Evolutionary conservation across 495 filamentous ascomycete genomes (phyloP).

Genomic region (Xylaria telfairii): DNA sequence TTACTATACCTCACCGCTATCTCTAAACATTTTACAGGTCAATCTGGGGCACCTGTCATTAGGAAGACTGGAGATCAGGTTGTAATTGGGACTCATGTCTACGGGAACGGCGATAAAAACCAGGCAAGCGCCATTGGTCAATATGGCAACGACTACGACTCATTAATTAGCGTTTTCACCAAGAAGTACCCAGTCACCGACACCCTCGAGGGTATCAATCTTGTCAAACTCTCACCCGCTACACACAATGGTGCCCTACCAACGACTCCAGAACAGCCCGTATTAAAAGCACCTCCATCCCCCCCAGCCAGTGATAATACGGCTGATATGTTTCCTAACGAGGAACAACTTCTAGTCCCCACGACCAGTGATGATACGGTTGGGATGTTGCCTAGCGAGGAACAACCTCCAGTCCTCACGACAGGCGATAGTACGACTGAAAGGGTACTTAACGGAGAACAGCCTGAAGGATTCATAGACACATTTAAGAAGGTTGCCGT

Average conservation of each 20-base stretch:
- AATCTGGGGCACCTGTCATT: slow-evolving; percentile 46
- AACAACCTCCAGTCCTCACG: no score
- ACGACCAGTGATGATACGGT: not conserved
- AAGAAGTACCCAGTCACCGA: not conserved
- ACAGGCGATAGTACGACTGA: not conserved
- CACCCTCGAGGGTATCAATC: slow-evolving; percentile 20
- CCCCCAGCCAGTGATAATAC: not conserved
- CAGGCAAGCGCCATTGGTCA: slow-evolving; percentile 42
- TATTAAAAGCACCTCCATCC: not conserved
- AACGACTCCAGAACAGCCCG: not conserved
- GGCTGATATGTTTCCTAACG: not conserved
- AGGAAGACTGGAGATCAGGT: slow-evolving; percentile 26
- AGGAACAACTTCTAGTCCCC: no score
- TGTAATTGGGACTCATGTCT: slow-evolving; percentile 45
- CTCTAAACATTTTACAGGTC: slow-evolving; percentile 30
- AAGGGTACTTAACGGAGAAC: not conserved
- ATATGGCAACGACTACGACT: slow-evolving; percentile 39
- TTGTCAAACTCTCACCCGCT: slow-evolving; percentile 25
- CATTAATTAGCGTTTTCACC: slow-evolving; percentile 32
- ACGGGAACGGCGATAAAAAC: slow-evolving; percentile 39
- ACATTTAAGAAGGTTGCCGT: not conserved
- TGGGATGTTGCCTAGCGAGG: not conserved
- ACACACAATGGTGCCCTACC: not conserved
- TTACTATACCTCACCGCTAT: not conserved
- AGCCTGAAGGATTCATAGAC: not conserved